A percentile compares a stretch with the other conserved stretches of the same genome.
These are phyloP conservation scores for Pelargonium cotyledonis DNA, from an alignment of 441 rosid genomes.

Conservation along the genomic window DNA sequence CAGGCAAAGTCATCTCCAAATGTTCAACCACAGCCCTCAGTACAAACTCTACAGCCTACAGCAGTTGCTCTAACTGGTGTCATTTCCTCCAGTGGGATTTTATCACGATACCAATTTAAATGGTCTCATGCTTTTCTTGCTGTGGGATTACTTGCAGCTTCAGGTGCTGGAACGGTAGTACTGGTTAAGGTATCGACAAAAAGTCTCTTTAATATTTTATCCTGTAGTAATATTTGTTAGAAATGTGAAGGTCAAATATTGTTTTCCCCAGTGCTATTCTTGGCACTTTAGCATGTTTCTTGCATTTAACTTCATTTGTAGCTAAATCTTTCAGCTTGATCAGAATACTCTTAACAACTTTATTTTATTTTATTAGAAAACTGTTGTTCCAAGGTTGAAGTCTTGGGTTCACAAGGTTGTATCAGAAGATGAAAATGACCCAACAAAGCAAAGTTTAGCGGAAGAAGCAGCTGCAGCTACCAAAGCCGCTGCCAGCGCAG, in stretches of 20 bases:
- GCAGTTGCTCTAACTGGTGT: slow-evolving; percentile 42
- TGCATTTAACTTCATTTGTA: neutral
- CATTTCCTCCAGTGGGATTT: slow-evolving; percentile 32
- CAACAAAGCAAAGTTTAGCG: slow-evolving; percentile 54
- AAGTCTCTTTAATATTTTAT: neutral
- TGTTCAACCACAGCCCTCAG: slow-evolving; percentile 44
- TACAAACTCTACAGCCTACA: slow-evolving; percentile 50
- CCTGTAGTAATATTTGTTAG: neutral
- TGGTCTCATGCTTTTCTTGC: slow-evolving; percentile 83
- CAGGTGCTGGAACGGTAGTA: slow-evolving; percentile 82
- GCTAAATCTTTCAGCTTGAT: slow-evolving; percentile 3
- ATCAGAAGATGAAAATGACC: slow-evolving; percentile 56
- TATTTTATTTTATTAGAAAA: slow-evolving; percentile 47
- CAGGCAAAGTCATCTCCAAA: slow-evolving; percentile 43
- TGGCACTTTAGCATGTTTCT: neutral
- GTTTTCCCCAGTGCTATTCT: neutral
- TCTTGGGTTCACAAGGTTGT: slow-evolving; percentile 80
- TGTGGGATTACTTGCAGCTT: slow-evolving; percentile 68
- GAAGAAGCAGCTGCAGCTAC: slow-evolving; percentile 96
- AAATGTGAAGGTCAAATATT: neutral
- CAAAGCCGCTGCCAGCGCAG: slow-evolving; percentile 84
- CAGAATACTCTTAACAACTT: slow-evolving; percentile 11
- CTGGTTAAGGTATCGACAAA: slow-evolving; percentile 52
- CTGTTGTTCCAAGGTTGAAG: slow-evolving; percentile 66
- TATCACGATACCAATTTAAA: slow-evolving; percentile 37